These are phyloP conservation scores for Cutaneotrichosporon daszewskae DNA, from an alignment of 1,284 basidiomycete species.

Conservation along the genomic window DNA sequence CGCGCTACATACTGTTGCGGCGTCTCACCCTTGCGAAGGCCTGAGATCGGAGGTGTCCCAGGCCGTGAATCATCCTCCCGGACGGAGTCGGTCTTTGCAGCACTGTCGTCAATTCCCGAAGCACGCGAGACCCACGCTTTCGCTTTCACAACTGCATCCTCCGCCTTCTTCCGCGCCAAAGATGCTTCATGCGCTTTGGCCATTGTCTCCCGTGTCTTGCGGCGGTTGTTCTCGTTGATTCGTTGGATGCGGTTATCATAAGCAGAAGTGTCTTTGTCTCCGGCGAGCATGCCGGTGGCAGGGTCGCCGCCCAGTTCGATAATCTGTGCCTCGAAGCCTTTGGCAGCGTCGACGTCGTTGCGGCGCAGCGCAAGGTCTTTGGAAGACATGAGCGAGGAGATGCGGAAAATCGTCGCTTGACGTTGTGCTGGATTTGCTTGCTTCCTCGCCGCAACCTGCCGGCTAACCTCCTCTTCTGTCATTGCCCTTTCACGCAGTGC, in stretches of 20 bases:
- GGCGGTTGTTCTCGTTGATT: conserved; percentile 83
- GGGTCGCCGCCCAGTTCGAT: conserved; percentile 52
- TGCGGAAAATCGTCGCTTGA: conserved; percentile 55
- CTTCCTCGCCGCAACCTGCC: conserved; percentile 56
- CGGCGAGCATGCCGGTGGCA: conserved; percentile 25
- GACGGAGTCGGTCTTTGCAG: conserved; percentile 6
- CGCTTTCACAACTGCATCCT: conserved; percentile 37
- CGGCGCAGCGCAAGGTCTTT: conserved; percentile 65
- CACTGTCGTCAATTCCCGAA: not conserved
- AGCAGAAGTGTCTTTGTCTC: conserved; percentile 43
- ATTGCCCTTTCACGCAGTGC: conserved; percentile 58
- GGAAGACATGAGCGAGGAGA: conserved; percentile 50
- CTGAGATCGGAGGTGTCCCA: conserved; percentile 20
- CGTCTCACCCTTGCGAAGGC: conserved; percentile 39
- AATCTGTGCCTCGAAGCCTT: conserved; percentile 59
- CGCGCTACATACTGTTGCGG: conserved; percentile 45
- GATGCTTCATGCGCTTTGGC: conserved; percentile 67
- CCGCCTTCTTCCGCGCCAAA: conserved; percentile 59
- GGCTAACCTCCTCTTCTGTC: conserved; percentile 67
- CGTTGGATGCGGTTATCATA: conserved; percentile 60
- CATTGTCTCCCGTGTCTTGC: conserved; percentile 70
- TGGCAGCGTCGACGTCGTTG: conserved; percentile 60
- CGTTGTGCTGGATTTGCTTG: conserved; percentile 46
- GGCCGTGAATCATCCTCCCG: conserved; percentile 11
- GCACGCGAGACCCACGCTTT: conserved; percentile 1